These are phyloP conservation scores for Lentithecium fluviatile DNA, from an alignment of 495 filamentous ascomycete species.

Conservation along the genomic window DNA sequence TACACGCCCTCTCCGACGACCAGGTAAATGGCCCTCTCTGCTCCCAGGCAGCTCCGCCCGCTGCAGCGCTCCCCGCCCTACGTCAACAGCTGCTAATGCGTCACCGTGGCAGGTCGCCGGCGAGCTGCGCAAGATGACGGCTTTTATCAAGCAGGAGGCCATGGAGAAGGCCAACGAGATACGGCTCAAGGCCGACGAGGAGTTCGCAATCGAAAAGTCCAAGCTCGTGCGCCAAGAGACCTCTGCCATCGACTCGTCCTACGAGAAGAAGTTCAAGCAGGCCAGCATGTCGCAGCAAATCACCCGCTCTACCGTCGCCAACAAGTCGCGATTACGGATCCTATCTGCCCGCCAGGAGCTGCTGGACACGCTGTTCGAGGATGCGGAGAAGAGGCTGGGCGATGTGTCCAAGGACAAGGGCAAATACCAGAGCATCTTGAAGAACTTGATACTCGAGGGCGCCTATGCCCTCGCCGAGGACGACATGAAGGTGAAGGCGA, in stretches of 20 bases:
- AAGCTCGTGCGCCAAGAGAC: slow-evolving; percentile 96
- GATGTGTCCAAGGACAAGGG: slow-evolving; percentile 62
- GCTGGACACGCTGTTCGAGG: slow-evolving; percentile 87
- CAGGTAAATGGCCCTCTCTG: slow-evolving; percentile 60
- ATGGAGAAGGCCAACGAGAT: slow-evolving; percentile 96
- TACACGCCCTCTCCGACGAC: slow-evolving; percentile 93
- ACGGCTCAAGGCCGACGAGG: slow-evolving; percentile 94
- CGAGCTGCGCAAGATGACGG: slow-evolving; percentile 99
- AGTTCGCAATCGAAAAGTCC: slow-evolving; percentile 96
- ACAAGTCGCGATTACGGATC: slow-evolving; percentile 88
- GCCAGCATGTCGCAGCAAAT: slow-evolving; percentile 97
- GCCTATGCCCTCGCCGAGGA: slow-evolving; percentile 81
- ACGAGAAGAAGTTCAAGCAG: slow-evolving; percentile 98
- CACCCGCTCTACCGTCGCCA: slow-evolving; percentile 86
- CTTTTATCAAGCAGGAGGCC: slow-evolving; percentile 99
- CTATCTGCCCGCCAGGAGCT: slow-evolving; percentile 83
- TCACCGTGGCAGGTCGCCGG: slow-evolving; percentile 65
- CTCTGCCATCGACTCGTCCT: slow-evolving; percentile 81
- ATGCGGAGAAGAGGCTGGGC: slow-evolving; percentile 64
- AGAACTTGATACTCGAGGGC: slow-evolving; percentile 83
- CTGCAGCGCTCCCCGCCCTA: slow-evolving; percentile 19
- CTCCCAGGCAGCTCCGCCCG: slow-evolving; percentile 14
- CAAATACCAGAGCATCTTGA: slow-evolving; percentile 71
- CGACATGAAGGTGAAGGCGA: slow-evolving; percentile 66
- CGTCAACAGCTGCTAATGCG: slow-evolving; percentile 14